Evolutionary conservation across 1,139 yeast genomes (phyloP).

Genomic region (Yamadazyma membranifaciens): DNA sequence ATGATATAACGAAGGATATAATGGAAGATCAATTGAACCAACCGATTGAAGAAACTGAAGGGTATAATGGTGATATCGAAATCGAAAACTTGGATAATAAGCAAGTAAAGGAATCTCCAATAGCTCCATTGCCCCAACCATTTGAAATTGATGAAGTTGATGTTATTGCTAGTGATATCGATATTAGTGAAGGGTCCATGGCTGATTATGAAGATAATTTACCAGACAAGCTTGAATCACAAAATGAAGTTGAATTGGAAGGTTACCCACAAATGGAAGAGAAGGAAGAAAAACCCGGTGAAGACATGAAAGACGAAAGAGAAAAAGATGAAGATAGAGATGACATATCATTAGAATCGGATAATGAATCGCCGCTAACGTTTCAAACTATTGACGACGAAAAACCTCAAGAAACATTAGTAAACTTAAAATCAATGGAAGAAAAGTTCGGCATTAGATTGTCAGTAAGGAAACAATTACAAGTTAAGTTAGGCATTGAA

Average conservation of each 20-base stretch:
- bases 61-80: not conserved
- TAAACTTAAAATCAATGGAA: constrained; percentile 31
- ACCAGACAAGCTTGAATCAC: not conserved
- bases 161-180: not conserved
- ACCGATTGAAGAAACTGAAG: not conserved
- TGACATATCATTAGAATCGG: constrained; percentile 13
- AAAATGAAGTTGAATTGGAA: not conserved
- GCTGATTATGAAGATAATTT: constrained; percentile 8
- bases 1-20: not conserved
- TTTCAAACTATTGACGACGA: constrained; percentile 35
- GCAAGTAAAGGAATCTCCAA: constrained; percentile 4
- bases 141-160: constrained; percentile 9
- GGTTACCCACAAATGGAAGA: not conserved
- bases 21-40: no score
- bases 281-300: not conserved
- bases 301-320: not conserved
- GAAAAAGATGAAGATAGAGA: constrained; percentile 8
- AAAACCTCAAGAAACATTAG: constrained; percentile 28
- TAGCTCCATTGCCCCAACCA: constrained; percentile 14
- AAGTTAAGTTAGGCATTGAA: constrained; percentile 13
- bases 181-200: constrained; percentile 3
- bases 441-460: constrained; percentile 31
- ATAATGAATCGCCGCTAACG: constrained; percentile 18
- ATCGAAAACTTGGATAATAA: not conserved
- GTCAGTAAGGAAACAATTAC: constrained; percentile 14